Percentiles rank a stretch among this genome's conserved stretches.
These are phyloP conservation scores for Gynandropsis gynandra DNA, from an alignment of 345 rosid genomes.

Conservation along the genomic window DNA sequence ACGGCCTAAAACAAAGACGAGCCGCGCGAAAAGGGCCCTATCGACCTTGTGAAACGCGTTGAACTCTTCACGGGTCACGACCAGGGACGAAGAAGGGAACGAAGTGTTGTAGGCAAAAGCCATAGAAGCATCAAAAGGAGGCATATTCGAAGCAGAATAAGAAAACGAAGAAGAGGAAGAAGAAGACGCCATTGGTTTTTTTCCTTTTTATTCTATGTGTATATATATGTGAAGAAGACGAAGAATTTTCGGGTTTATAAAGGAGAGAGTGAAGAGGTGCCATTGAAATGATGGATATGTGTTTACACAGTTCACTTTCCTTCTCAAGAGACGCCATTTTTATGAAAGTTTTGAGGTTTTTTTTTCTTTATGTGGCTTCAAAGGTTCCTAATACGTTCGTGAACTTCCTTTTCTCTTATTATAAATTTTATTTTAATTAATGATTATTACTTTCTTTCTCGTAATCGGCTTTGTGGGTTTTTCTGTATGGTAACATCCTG, in stretches of 20 bases:
- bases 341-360: constrained; percentile 9
- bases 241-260: not conserved
- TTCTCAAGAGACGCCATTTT: not conserved
- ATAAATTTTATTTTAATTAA: too few relatives aligned
- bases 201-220: not conserved
- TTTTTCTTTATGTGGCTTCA: too few relatives aligned
- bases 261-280: not conserved
- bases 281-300: constrained; percentile 12
- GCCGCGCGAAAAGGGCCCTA: constrained; percentile 38
- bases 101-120: too few relatives aligned
- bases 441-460: too few relatives aligned
- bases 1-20: constrained; percentile 36
- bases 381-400: too few relatives aligned
- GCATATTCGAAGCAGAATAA: too few relatives aligned
- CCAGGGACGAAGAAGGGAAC: not conserved
- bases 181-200: constrained; percentile 5
- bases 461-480: too few relatives aligned
- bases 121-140: too few relatives aligned
- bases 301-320: constrained; percentile 14
- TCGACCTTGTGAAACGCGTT: constrained; percentile 49
- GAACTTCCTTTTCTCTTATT: too few relatives aligned
- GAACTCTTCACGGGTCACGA: constrained; percentile 35
- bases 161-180: not conserved
- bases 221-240: constrained; percentile 2
- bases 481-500: too few relatives aligned